Evolutionary conservation across 257 asterid species (phyloP), one percentile per base, ranked within the genome.

Genomic region (Solanum etuberosum): DNA sequence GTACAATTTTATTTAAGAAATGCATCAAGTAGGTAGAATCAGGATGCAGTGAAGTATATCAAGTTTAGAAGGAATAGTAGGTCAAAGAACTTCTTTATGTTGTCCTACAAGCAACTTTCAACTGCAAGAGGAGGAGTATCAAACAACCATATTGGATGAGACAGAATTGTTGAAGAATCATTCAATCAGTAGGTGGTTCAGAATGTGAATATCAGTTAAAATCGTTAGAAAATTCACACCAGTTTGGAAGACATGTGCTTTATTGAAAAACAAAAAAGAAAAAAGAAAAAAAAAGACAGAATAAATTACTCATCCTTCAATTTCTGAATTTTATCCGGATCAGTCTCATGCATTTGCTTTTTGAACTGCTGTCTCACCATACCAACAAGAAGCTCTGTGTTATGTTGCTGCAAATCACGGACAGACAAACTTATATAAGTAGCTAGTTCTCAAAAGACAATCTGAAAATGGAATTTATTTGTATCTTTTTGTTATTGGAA

Each of bases 331-430:
- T 90, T 94, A 20, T 95, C 98, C 1, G 95, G 96, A 92, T 97
- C 93, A n/a, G 94, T 95, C 92, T 95, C 99, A 13, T 94, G 95
- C 95, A 91, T 95, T 89, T 93, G 89, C 87, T 85, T 95, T 90
- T 93, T 95, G 94, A 95, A 95, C 90, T 95, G 98, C 88, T 94
- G 92, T 67, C 99, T 90, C 87, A 95, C 94, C 98, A 97, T 94
- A 86, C 84, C 88, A 71, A 94, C 90, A 59, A 94, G 90, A 90
- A 97, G 94, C 89, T 93, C 95, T 0, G 97, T 94, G 86, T 97
- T 95, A 91, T 90, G 91, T 90, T 97, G 90, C 99, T 96, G 95
- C 91, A 93, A 40, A 88, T 57, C 29, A 42, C 42, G 80, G 80
- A 83, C 86, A 86, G 61, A 29, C 42, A 86, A 67, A 11, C 29